Conservation (phyloP, 805 yeast genomes). For the Debaryomyces maramus region DNA sequence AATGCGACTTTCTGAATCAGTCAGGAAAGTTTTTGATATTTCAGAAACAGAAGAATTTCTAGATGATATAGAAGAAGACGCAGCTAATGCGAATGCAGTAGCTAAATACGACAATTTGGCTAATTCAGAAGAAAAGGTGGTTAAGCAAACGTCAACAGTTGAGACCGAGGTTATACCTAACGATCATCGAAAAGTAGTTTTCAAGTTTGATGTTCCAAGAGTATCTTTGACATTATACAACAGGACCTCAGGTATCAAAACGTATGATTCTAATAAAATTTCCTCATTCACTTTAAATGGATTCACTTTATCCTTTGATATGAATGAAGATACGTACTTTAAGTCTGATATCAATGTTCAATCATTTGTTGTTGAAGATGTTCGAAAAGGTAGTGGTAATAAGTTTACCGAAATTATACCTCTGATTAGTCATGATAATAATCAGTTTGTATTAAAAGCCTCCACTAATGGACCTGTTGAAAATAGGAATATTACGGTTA, state of each 20-base stretch:
- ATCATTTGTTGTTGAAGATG: slow-evolving; percentile 78
- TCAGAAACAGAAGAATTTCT: slow-evolving; percentile 38
- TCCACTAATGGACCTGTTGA: slow-evolving; percentile 41
- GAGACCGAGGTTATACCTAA: slow-evolving; percentile 15
- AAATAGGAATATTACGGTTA: slow-evolving; percentile 44
- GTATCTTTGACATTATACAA: slow-evolving; percentile 63
- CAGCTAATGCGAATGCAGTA: slow-evolving; percentile 60
- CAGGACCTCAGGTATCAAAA: slow-evolving; percentile 39
- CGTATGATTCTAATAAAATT: slow-evolving; percentile 36
- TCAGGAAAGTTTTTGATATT: slow-evolving; percentile 54
- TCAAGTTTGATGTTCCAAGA: slow-evolving; percentile 60
- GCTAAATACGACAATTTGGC: slow-evolving; percentile 20
- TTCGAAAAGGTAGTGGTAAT: slow-evolving; percentile 60
- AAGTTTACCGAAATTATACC: slow-evolving; percentile 83
- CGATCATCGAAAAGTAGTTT: slow-evolving; percentile 40
- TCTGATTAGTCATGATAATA: slow-evolving; percentile 53
- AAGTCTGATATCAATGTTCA: slow-evolving; percentile 62
- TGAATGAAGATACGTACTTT: slow-evolving; percentile 56
- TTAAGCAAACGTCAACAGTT: background rate
- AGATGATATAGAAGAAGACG: slow-evolving; percentile 59
- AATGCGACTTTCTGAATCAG: slow-evolving; percentile 51
- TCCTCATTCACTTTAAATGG: slow-evolving; percentile 54
- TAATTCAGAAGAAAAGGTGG: background rate
- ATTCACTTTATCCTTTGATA: slow-evolving; percentile 48
- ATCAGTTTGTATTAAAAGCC: slow-evolving; percentile 68